Percentiles rank a stretch among this genome's conserved stretches.
phyloP scores from a whole-genome alignment of 2,329 filamentous ascomycete species.

The Apiospora hydei region DNA sequence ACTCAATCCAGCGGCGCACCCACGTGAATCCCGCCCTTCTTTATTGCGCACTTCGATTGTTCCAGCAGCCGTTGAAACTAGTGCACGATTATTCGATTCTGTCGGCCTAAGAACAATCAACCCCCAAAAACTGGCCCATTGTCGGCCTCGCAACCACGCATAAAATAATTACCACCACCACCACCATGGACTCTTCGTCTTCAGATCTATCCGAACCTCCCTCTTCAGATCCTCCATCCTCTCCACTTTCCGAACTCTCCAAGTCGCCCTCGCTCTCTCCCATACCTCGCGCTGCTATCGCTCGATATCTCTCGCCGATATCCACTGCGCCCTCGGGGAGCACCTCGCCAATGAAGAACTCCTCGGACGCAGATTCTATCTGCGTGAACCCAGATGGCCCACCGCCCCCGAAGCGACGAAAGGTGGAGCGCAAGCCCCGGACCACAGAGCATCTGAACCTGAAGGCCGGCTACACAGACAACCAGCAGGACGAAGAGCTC shows the following conservation, averaged over 20 bases:
- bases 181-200: constrained; percentile 38
- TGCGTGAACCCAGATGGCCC: constrained; percentile 61
- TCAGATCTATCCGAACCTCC: constrained; percentile 43
- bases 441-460: constrained; percentile 86
- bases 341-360: constrained; percentile 58
- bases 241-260: constrained; percentile 62
- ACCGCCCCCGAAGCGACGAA: constrained; percentile 79
- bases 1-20: constrained; percentile 17
- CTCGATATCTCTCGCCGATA: constrained; percentile 62
- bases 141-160: not conserved
- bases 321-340: constrained; percentile 56
- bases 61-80: not conserved
- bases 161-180: constrained; percentile 11
- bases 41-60: not conserved
- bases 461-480: constrained; percentile 55
- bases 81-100: not conserved
- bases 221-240: constrained; percentile 54
- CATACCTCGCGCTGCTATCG: constrained; percentile 43
- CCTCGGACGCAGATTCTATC: constrained; percentile 45
- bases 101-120: constrained; percentile 11
- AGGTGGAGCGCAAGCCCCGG: constrained; percentile 67
- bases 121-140: not conserved
- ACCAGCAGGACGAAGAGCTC: constrained; percentile 61
- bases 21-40: constrained; percentile 18
- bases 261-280: constrained; percentile 61